Base-by-base conservation (phyloP, 768 basidiomycete species). In the Lactifluus pinguis region DNA sequence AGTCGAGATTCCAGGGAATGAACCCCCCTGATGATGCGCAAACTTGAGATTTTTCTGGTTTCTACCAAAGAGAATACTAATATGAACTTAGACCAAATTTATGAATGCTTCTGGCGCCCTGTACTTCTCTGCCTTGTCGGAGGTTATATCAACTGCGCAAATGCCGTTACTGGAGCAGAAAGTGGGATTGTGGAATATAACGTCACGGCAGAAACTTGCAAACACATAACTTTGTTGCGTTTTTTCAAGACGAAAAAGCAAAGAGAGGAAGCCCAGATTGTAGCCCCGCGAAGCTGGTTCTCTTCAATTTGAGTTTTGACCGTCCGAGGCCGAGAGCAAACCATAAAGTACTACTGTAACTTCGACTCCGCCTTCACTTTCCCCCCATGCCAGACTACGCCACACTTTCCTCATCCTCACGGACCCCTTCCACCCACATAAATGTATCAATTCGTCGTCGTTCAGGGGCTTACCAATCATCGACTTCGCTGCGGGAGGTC, bases 391-490 rank as follows among this genome's bases (percentile, higher is more conserved):
- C 51, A 25, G 39, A 58, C 41, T 62, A 53, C 13, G 19, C 61
- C 38, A 39, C 38, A 38, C 51, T 57, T 30, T 56, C 4, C 52
- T 21, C 61, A 1, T 58, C 61, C 6, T 36, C 56, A 44, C 61
- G 52, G 32, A 19, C 13, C 30, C 39, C 44, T 5, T 53, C 55
- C 32, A 42, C 51, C 17, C 39, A 44, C 11, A 38, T 39, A 2
- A 39, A 62, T 25, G 15, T n/a, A 0, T 53, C 61, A 30, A 58
- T 49, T 5, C 61, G 61, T 6, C 61, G 10, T 58, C 61, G 61
- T 10, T 49, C 61, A 7, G 41, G 61, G 5, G 19, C 47, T 21
- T 32, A 42, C 32, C 44, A 42, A n/a, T 41, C 36, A 4, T 41
- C 55, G 0, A 17, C 13, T n/a, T 14, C 55, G 48, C 45, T 56